Evolutionary conservation across 2,329 filamentous ascomycete genomes (phyloP), one percentile per base, ranked within the genome.

Genomic region (Alternaria gansuensis): DNA sequence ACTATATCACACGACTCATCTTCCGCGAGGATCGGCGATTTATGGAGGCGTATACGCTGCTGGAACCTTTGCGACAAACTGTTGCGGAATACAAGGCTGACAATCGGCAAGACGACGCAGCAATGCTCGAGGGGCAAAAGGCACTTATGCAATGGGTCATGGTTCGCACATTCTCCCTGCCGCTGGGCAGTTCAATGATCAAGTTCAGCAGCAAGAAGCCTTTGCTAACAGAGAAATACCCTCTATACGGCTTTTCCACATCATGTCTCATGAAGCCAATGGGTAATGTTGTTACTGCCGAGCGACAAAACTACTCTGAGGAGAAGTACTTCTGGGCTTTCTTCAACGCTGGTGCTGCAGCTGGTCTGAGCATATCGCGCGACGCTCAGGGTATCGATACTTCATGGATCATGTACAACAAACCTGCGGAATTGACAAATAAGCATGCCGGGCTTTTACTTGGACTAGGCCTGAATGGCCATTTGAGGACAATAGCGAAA

Each of bases 241-340:
- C 90, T 13, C 90, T 97, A 43, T 87, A 90, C 48, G 94, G 93
- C 0, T 99, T 99, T 79, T 97, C 93, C 64, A 84, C 97, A 34
- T 92, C 91, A 52, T 97, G 93, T 72, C 83, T 95, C 8, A 93
- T 99, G 82, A 95, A 93, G 73, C 95, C 96, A 3, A 89, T 90
- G 61, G 95, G 96, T 64, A 93, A 93, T 34, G 96, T 92, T 2
- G 90, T 99, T 29, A 93, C 92, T n/a, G 93, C 95, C 6, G 95
- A 99, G 73, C 92, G 94, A 70, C 84, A 85, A 5, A 83, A 90
- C 2, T 96, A 96, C 71, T 94, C 91, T 0, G 95, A 99, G 78
- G 95, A 99, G 70, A 98, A 96, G 77, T 92, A 97, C 39, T 94
- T 92, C 73, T 99, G 95, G 95, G 93, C 94, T 0, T 99, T 97